Evolutionary conservation across 2,329 filamentous ascomycete species (phyloP), one percentile per base, ranked within the genome.

Genomic region (Xylariales sp.): DNA sequence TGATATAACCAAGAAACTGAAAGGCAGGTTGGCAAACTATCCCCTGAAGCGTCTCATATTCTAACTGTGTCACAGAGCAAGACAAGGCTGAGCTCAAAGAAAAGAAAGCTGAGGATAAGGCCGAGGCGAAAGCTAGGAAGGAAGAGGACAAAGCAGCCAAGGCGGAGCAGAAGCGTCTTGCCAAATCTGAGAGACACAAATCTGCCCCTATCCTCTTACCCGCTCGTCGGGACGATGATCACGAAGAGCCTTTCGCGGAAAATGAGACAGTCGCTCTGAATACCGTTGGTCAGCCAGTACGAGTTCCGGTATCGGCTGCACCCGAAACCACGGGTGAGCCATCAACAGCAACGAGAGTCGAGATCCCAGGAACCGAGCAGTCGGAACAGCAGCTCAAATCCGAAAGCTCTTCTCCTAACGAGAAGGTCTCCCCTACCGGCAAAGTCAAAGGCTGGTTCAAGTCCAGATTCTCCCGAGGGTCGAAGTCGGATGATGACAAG

Each of bases 391-490:
- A 47, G 4, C 42, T 47, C 2, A 42, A 44, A 18, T 48, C 48
- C 8, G 44, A 42, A 14, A 48, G 45, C 14, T 45, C 47, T 8
- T 49, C 40, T 24, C 42, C 24, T 20, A 52, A 47, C 45, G 38
- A 40, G 15, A 40, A 40, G n/a, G 28, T 31, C 4, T 42, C 43
- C 6, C 51, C 51, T 3, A 47, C 46, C 8, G 51, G 51, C 24
- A 51, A 43, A 22, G 68, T 76, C 31, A 77, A 69, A 49, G 68
- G 65, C 28, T 80, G 76, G 76, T 63, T 80, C 40, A 78, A 73
- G 55, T 72, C 69, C 18, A 72, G 69, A 5, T 73, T 80, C 46
- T 68, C 66, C 0, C 62, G 64, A n/a, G 50, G 64, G 4, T 59
- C 66, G 7, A 70, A 68, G 42, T 65, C 66, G 2, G 57, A 62